phyloP scores from a whole-genome alignment of 805 yeast genomes.

The Ascoidea tarda region DNA sequence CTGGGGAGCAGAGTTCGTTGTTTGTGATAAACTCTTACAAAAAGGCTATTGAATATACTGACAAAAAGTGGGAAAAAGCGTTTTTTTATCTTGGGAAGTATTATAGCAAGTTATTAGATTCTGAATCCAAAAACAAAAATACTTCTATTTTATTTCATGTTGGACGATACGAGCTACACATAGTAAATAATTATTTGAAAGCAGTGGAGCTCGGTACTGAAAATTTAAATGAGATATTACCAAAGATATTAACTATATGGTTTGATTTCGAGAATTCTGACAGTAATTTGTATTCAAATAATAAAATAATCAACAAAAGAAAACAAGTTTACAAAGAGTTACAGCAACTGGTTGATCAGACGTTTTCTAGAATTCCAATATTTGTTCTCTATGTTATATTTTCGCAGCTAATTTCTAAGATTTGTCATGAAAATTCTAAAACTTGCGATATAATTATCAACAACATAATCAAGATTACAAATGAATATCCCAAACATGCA shows the following conservation, averaged over 20 bases:
- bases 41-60: constrained; percentile 34
- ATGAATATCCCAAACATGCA: constrained; percentile 65
- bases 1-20: constrained; percentile 70
- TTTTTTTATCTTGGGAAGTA: constrained; percentile 71
- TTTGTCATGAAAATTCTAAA: constrained; percentile 43
- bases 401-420: constrained; percentile 74
- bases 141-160: constrained; percentile 14
- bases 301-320: constrained; percentile 12
- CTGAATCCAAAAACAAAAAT: constrained; percentile 22
- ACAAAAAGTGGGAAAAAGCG: constrained; percentile 60
- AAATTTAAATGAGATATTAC: constrained; percentile 70
- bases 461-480: constrained; percentile 44
- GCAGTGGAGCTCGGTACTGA: constrained; percentile 50
- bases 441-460: constrained; percentile 41
- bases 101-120: constrained; percentile 62
- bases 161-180: constrained; percentile 40
- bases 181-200: constrained; percentile 40
- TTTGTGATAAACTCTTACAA: constrained; percentile 59
- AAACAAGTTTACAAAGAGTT: constrained; percentile 29
- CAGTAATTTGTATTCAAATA: neutral
- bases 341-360: constrained; percentile 30
- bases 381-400: constrained; percentile 70
- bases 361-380: constrained; percentile 31
- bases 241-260: constrained; percentile 88
- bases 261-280: constrained; percentile 47